Conservation (phyloP, 2,329 filamentous ascomycete genomes). For the Claviceps sp. region DNA sequence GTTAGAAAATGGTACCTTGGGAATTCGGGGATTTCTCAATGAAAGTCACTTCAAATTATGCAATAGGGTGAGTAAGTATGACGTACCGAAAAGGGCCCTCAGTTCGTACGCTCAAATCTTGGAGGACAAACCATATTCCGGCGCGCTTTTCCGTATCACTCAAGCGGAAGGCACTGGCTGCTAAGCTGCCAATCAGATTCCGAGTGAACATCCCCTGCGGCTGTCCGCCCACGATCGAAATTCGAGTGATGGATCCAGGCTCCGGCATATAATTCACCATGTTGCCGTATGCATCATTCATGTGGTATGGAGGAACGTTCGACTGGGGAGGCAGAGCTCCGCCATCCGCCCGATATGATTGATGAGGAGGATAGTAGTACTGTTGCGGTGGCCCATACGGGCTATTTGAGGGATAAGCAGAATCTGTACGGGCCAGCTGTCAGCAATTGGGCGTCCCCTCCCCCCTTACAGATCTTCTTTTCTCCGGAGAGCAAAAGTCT, state of each 20-base stretch:
- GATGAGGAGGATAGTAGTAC: slow-evolving; percentile 22
- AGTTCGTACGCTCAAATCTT: slow-evolving; percentile 87
- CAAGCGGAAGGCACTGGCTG: slow-evolving; percentile 76
- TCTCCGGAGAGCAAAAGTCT: not conserved
- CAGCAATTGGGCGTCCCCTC: not conserved
- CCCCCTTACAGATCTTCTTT: not conserved
- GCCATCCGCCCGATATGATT: slow-evolving; percentile 17
- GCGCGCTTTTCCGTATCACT: slow-evolving; percentile 66
- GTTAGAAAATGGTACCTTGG: slow-evolving; percentile 8
- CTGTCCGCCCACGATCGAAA: slow-evolving; percentile 28
- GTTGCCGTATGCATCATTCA: slow-evolving; percentile 13
- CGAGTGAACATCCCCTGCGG: slow-evolving; percentile 82
- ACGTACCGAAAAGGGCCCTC: slow-evolving; percentile 78
- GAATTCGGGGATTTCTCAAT: not conserved
- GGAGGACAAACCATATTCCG: slow-evolving; percentile 93
- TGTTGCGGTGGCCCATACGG: slow-evolving; percentile 24
- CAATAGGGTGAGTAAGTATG: not conserved
- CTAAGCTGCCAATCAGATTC: slow-evolving; percentile 85
- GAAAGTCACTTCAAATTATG: not conserved
- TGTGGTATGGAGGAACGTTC: slow-evolving; percentile 13
- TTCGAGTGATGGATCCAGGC: slow-evolving; percentile 17
- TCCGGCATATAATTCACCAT: slow-evolving; percentile 16
- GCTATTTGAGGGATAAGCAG: slow-evolving; percentile 18
- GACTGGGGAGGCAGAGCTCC: slow-evolving; percentile 15
- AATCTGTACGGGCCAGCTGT: slow-evolving; percentile 3